Conservation (phyloP, 345 rosid species). For the Linum tenue region DNA sequence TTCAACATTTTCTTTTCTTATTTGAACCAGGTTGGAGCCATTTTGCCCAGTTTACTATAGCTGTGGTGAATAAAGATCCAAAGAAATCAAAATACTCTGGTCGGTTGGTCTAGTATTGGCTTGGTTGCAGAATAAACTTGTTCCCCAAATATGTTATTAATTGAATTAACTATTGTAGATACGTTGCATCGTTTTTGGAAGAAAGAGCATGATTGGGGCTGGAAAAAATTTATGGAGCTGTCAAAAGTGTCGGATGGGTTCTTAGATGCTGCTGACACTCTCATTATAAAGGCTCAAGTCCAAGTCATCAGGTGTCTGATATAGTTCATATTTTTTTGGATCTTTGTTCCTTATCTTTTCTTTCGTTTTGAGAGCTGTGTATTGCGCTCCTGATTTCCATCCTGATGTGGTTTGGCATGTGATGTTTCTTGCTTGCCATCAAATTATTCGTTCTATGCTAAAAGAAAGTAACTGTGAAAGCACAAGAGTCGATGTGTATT, state of each 20-base stretch:
- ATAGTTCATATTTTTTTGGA: neutral
- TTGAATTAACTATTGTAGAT: slow-evolving; percentile 40
- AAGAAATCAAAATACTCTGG: slow-evolving; percentile 89
- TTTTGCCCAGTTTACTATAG: slow-evolving; percentile 92
- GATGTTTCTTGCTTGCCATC: neutral
- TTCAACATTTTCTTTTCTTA: slow-evolving; percentile 6
- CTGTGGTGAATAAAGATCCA: slow-evolving; percentile 80
- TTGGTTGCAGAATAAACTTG: slow-evolving; percentile 1
- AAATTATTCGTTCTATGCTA: neutral
- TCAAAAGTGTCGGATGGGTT: slow-evolving; percentile 77
- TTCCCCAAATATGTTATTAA: slow-evolving; percentile 13
- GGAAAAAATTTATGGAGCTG: slow-evolving; percentile 92
- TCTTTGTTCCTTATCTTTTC: neutral
- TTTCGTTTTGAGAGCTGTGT: neutral
- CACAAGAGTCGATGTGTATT: neutral
- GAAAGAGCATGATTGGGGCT: slow-evolving; percentile 96
- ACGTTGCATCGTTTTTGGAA: slow-evolving; percentile 84
- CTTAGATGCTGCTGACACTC: slow-evolving; percentile 63
- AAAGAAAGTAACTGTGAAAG: neutral
- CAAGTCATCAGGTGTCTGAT: slow-evolving; percentile 75
- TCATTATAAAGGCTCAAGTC: slow-evolving; percentile 87
- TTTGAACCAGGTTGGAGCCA: slow-evolving; percentile 79
- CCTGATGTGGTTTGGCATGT: neutral
- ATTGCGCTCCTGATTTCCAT: neutral
- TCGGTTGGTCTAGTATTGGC: slow-evolving; percentile 23